Conservation (phyloP, 164 flowering plant species). For the Stephania japonica region DNA sequence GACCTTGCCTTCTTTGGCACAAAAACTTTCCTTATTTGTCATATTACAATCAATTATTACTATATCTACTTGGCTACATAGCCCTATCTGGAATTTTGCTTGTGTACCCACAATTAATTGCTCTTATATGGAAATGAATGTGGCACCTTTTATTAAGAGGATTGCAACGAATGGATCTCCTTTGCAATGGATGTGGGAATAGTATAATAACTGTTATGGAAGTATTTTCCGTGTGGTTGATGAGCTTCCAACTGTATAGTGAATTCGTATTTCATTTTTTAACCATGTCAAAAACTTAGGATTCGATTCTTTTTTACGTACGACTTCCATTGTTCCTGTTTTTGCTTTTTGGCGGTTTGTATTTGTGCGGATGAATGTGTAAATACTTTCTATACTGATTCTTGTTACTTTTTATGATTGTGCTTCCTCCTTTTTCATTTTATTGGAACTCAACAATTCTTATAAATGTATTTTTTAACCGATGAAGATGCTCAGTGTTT, state of each 20-base stretch:
- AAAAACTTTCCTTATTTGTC: neutral
- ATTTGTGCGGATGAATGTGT: neutral
- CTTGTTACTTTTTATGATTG: neutral
- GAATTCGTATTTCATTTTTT: neutral
- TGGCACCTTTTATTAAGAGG: neutral
- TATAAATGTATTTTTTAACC: neutral
- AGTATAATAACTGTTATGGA: neutral
- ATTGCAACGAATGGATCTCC: neutral
- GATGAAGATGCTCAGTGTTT: neutral
- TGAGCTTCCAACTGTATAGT: neutral
- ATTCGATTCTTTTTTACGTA: neutral
- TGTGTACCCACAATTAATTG: neutral
- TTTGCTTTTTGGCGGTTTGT: neutral
- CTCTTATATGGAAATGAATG: neutral
- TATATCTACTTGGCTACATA: neutral
- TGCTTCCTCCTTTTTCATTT: neutral
- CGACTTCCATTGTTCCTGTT: neutral
- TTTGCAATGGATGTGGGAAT: neutral
- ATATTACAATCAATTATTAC: too few relatives aligned
- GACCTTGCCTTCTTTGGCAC: neutral
- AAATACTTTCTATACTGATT: neutral
- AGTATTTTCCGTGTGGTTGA: neutral
- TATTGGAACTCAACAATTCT: neutral
- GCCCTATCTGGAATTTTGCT: neutral
- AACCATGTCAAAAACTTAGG: neutral